These are phyloP conservation scores for Rosa lucieae DNA, from an alignment of 306 rosid genomes.

Conservation along the genomic window DNA sequence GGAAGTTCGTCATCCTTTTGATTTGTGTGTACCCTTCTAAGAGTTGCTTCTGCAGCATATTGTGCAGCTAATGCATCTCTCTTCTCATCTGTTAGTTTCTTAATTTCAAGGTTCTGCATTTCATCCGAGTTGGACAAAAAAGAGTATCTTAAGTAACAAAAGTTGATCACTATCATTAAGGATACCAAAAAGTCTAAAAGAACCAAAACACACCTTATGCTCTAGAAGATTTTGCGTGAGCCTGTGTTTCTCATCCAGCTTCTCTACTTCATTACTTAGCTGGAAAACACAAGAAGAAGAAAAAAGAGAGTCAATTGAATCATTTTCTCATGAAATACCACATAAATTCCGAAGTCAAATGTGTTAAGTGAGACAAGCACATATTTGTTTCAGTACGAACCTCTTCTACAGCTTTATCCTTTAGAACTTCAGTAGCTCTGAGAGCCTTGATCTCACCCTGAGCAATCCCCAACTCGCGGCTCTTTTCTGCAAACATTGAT, in stretches of 20 bases:
- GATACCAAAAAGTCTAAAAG: slow-evolving; percentile 15
- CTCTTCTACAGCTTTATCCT: slow-evolving; percentile 84
- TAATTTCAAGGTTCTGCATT: slow-evolving; percentile 80
- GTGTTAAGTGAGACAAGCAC: neutral
- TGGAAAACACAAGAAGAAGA: slow-evolving; percentile 31
- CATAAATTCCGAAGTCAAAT: neutral
- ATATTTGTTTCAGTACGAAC: slow-evolving; percentile 47
- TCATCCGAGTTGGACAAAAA: slow-evolving; percentile 23
- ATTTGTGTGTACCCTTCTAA: slow-evolving; percentile 65
- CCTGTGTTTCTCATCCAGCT: slow-evolving; percentile 53
- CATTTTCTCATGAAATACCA: neutral
- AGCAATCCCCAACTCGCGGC: slow-evolving; percentile 49
- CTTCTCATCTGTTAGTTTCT: slow-evolving; percentile 66
- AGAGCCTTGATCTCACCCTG: slow-evolving; percentile 75
- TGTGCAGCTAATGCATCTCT: slow-evolving; percentile 85
- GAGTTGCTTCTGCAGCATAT: slow-evolving; percentile 87
- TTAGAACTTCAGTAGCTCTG: slow-evolving; percentile 63
- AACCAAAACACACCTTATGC: slow-evolving; percentile 58
- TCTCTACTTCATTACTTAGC: slow-evolving; percentile 56
- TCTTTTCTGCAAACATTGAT: slow-evolving; percentile 53
- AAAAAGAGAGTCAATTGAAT: slow-evolving; percentile 1
- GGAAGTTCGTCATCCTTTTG: slow-evolving; percentile 67
- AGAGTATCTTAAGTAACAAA: slow-evolving; percentile 2
- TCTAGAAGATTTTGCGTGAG: slow-evolving; percentile 54
- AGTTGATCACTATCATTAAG: slow-evolving; percentile 6